These are phyloP conservation scores for Hanseniaspora lachancei DNA, from an alignment of 805 yeast genomes.

Conservation along the genomic window DNA sequence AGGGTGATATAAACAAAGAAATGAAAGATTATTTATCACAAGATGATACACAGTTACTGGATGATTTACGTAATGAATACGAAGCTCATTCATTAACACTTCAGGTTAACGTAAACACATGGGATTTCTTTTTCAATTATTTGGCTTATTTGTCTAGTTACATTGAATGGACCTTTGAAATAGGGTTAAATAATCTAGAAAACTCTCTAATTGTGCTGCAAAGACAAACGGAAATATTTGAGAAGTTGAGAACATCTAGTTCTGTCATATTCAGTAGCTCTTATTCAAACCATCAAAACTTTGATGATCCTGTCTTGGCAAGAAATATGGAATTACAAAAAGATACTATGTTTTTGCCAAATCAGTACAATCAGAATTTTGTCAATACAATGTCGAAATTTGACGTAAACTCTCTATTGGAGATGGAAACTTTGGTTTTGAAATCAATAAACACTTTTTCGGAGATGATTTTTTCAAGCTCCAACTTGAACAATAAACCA, in stretches of 20 bases:
- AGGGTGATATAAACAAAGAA: constrained; percentile 18
- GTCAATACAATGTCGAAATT: constrained; percentile 8
- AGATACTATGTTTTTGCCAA: not conserved
- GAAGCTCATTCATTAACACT: not conserved
- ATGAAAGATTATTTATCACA: constrained; percentile 15
- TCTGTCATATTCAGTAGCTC: not conserved
- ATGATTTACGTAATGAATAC: not conserved
- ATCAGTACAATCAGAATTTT: not conserved
- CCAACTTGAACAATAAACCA: not conserved
- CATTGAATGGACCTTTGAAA: constrained; percentile 18
- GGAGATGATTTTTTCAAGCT: not conserved
- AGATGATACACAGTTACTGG: constrained; percentile 5
- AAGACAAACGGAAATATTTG: not conserved
- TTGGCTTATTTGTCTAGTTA: constrained; percentile 20
- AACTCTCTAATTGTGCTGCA: not conserved
- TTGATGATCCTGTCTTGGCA: constrained; percentile 2
- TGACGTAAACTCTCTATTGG: not conserved
- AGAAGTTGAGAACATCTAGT: not conserved
- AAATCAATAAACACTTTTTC: not conserved
- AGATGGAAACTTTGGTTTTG: not conserved
- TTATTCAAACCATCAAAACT: not conserved
- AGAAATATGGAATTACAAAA: constrained; percentile 7
- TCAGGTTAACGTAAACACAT: constrained; percentile 13
- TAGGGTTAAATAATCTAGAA: constrained; percentile 14
- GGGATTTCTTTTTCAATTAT: constrained; percentile 27